Evolutionary conservation across 495 filamentous ascomycete genomes (phyloP).

Genomic region (Chlorociboria aeruginascens): DNA sequence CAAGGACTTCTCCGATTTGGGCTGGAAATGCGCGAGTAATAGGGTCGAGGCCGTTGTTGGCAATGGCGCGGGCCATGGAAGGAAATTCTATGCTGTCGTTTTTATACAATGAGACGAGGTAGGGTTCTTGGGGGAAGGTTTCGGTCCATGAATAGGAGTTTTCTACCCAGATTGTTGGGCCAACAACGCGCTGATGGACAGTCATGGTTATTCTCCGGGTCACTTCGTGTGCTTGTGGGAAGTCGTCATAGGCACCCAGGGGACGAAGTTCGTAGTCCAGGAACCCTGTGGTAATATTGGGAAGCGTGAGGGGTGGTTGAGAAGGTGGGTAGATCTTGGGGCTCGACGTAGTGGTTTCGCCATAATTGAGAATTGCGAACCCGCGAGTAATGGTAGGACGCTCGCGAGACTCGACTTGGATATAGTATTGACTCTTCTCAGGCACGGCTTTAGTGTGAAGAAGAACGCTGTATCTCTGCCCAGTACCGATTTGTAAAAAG

Average conservation of each 20-base stretch:
- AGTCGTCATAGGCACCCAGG: constrained; percentile 20
- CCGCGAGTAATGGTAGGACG: constrained; percentile 31
- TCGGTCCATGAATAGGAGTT: constrained; percentile 41
- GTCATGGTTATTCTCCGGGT: constrained; percentile 38
- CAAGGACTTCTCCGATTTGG: constrained; percentile 46
- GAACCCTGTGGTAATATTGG: constrained; percentile 30
- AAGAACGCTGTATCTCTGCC: constrained; percentile 45
- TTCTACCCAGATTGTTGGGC: constrained; percentile 27
- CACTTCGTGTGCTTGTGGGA: constrained; percentile 39
- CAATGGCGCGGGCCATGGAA: constrained; percentile 29
- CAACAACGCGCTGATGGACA: constrained; percentile 30
- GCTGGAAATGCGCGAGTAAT: constrained; percentile 37
- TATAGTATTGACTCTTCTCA: constrained; percentile 32
- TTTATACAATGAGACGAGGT: constrained; percentile 44
- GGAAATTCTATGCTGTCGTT: constrained; percentile 27
- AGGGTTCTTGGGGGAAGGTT: constrained; percentile 27
- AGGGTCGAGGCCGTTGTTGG: constrained; percentile 42
- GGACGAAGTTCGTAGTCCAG: constrained; percentile 43
- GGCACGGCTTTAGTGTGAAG: constrained; percentile 32
- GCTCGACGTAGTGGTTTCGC: neutral
- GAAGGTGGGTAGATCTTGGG: constrained; percentile 21
- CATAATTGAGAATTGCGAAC: constrained; percentile 43
- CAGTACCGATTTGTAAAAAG: constrained; percentile 40
- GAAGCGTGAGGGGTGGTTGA: constrained; percentile 25
- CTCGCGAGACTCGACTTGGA: constrained; percentile 41